Conservation (phyloP, 441 rosid genomes). For the Arabidopsis hybrid region DNA sequence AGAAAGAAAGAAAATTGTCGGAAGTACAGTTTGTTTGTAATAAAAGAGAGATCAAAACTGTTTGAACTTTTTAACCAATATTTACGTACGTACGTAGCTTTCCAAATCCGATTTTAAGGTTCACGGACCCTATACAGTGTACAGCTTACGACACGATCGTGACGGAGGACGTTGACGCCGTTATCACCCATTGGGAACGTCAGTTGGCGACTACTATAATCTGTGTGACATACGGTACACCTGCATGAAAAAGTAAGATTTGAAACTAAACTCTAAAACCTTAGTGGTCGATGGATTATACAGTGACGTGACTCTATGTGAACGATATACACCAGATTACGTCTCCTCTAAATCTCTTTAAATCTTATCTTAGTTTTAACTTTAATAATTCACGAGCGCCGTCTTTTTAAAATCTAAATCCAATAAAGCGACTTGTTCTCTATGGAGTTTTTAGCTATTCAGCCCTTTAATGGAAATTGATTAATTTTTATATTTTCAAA, state of each 20-base stretch:
- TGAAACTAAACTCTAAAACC: background rate
- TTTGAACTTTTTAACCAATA: background rate
- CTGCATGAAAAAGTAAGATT: background rate
- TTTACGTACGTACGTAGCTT: slow-evolving; percentile 10
- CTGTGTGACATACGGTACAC: slow-evolving; percentile 7
- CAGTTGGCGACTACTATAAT: slow-evolving; percentile 3
- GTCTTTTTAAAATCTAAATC: slow-evolving; percentile 23
- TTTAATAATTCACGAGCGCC: slow-evolving; percentile 42
- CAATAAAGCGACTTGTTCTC: slow-evolving; percentile 4
- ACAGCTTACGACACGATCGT: slow-evolving; percentile 23
- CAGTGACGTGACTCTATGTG: slow-evolving; percentile 5
- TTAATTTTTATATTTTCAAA: slow-evolving; percentile 2
- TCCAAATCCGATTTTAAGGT: slow-evolving; percentile 26
- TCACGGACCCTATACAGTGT: slow-evolving; percentile 36
- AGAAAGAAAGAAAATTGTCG: slow-evolving; percentile 43
- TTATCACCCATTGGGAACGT: slow-evolving; percentile 32
- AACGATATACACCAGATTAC: background rate
- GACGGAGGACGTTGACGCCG: slow-evolving; percentile 40
- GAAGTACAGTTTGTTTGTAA: slow-evolving; percentile 25
- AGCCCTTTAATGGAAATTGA: slow-evolving; percentile 8
- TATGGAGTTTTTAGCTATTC: background rate
- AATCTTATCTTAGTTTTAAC: slow-evolving; percentile 18
- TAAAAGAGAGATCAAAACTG: slow-evolving; percentile 19
- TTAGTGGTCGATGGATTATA: slow-evolving; percentile 16
- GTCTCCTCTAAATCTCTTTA: background rate